A percentile compares a stretch with the other conserved stretches of the same genome.
Evolutionary conservation across 768 basidiomycete species (phyloP).

Genomic region (Lenzites betulinus): DNA sequence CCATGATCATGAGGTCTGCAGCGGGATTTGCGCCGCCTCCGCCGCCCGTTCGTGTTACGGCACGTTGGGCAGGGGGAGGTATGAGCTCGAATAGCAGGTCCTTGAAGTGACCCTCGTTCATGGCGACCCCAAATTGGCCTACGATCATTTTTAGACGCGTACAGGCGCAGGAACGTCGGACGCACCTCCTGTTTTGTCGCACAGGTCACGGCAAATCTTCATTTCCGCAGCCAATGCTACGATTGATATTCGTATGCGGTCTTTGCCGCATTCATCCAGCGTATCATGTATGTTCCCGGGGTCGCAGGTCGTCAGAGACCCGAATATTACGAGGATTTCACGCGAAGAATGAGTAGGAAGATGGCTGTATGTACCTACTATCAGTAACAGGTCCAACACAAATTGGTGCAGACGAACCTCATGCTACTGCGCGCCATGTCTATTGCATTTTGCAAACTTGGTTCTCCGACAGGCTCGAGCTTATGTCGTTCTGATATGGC

Average conservation of each 20-base stretch:
- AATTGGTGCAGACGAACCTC: constrained; percentile 52
- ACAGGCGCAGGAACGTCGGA: not conserved
- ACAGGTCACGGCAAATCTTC: constrained; percentile 93
- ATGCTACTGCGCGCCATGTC: constrained; percentile 95
- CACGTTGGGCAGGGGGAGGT: constrained; percentile 86
- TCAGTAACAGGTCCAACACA: not conserved
- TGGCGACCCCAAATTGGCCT: constrained; percentile 94
- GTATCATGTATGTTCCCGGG: constrained; percentile 97
- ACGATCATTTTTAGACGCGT: constrained; percentile 1
- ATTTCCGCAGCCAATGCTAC: constrained; percentile 97
- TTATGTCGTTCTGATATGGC: constrained; percentile 83
- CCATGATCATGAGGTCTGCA: constrained; percentile 98
- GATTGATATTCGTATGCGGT: constrained; percentile 87
- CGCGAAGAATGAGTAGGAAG: constrained; percentile 97
- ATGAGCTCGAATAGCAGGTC: constrained; percentile 95
- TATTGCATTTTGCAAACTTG: constrained; percentile 95
- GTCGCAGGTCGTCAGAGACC: constrained; percentile 94
- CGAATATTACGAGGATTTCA: constrained; percentile 92
- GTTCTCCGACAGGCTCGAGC: constrained; percentile 89
- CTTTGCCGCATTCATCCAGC: constrained; percentile 78
- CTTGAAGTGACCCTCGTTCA: constrained; percentile 97
- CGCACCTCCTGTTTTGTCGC: constrained; percentile 90
- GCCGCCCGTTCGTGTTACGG: constrained; percentile 48
- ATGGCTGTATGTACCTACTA: constrained; percentile 62
- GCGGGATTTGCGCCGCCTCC: constrained; percentile 56